Percentiles rank a stretch among this genome's conserved stretches.
These are phyloP conservation scores for Paradendryphiella salina DNA, from an alignment of 2,329 filamentous ascomycete species.

Conservation along the genomic window DNA sequence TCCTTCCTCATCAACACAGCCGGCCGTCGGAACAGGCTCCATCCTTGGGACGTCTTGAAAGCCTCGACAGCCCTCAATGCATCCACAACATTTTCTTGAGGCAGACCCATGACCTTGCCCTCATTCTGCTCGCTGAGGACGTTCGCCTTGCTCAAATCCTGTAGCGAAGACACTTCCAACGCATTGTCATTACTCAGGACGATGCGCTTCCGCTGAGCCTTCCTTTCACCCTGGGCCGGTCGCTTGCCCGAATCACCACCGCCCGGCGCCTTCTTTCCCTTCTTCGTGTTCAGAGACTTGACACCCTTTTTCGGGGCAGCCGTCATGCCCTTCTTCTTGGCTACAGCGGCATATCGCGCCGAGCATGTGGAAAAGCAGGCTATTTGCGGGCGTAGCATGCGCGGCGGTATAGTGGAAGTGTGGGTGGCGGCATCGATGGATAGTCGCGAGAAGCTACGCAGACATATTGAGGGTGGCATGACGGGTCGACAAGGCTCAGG, in stretches of 20 bases:
- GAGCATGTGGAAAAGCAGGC: slow-evolving; percentile 45
- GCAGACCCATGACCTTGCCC: slow-evolving; percentile 71
- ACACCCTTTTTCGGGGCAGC: slow-evolving; percentile 42
- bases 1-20: slow-evolving; percentile 77
- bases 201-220: slow-evolving; percentile 83
- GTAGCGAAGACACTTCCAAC: slow-evolving; percentile 70
- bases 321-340: slow-evolving; percentile 35
- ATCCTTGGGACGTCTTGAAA: slow-evolving; percentile 88
- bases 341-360: slow-evolving; percentile 28
- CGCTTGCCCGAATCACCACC: slow-evolving; percentile 52
- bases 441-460: slow-evolving; percentile 39
- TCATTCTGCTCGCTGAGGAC: slow-evolving; percentile 51
- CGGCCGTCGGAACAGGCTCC: slow-evolving; percentile 82
- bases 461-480: slow-evolving; percentile 41
- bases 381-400: slow-evolving; percentile 30
- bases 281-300: slow-evolving; percentile 50
- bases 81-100: slow-evolving; percentile 72
- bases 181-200: slow-evolving; percentile 94
- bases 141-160: slow-evolving; percentile 62
- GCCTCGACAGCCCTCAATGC: slow-evolving; percentile 80
- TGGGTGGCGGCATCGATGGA: slow-evolving; percentile 34
- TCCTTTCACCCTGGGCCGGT: slow-evolving; percentile 77
- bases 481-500: slow-evolving; percentile 25
- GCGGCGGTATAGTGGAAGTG: slow-evolving; percentile 32
- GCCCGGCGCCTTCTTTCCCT: slow-evolving; percentile 46